Evolutionary conservation across 805 yeast genomes (phyloP).

Genomic region (Candida berthetii): DNA sequence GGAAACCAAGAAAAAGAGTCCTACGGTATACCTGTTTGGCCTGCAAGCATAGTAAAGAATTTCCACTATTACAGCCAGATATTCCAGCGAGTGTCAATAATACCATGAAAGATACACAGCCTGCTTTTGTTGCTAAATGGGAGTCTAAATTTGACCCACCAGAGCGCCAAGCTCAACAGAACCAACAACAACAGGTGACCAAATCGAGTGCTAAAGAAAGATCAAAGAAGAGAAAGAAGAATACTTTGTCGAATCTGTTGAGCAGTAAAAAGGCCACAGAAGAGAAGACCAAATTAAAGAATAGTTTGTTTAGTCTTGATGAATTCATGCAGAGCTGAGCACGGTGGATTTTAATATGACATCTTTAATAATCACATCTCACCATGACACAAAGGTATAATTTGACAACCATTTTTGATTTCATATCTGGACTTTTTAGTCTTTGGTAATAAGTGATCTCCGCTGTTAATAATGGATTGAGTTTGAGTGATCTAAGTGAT

Average conservation of each 20-base stretch:
- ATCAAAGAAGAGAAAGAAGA: conserved; percentile 41
- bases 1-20: conserved; percentile 12
- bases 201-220: conserved; percentile 26
- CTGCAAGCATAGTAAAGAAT: conserved; percentile 17
- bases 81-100: neutral
- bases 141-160: conserved; percentile 1
- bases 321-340: conserved; percentile 37
- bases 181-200: neutral
- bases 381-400: no score
- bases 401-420: no score
- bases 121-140: conserved; percentile 21
- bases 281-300: conserved; percentile 16
- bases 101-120: neutral
- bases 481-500: no score
- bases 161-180: neutral
- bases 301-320: conserved; percentile 36
- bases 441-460: no score
- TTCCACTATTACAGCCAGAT: conserved; percentile 9
- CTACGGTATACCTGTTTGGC: conserved; percentile 21
- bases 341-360: no score
- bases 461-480: no score
- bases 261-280: conserved; percentile 34
- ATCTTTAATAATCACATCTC: no score
- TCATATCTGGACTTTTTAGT: no score
- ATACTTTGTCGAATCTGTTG: conserved; percentile 34